Percentiles rank a stretch among this genome's conserved stretches.
Evolutionary conservation across 2,329 filamentous ascomycete genomes (phyloP).

Genomic region (Cadophora luteo-olivacea): DNA sequence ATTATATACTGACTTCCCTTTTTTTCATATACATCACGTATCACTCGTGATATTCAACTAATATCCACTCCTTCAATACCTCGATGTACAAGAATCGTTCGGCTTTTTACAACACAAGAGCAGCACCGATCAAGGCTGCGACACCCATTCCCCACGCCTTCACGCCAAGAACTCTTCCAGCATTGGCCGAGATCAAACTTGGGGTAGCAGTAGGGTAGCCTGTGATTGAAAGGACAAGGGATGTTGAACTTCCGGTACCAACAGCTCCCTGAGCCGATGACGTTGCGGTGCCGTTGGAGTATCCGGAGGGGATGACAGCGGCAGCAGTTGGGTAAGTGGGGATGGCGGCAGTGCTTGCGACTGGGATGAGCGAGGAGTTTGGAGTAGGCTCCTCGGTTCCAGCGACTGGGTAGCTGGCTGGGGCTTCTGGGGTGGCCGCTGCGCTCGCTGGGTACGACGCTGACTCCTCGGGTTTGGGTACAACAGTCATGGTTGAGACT

Average conservation of each 20-base stretch:
- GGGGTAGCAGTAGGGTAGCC: not conserved
- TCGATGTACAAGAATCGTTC: not conserved
- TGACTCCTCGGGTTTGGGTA: not conserved
- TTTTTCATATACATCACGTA: not conserved
- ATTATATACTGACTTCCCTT: not conserved
- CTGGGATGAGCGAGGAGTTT: constrained; percentile 11
- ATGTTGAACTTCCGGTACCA: not conserved
- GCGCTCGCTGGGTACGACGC: not conserved
- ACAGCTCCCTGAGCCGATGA: not conserved
- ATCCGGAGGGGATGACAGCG: not conserved
- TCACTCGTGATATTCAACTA: not conserved
- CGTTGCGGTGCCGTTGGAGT: constrained; percentile 6
- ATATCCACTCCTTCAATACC: too few species aligned
- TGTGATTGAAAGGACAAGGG: not conserved
- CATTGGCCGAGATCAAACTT: not conserved
- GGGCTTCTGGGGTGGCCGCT: not conserved
- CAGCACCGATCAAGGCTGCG: constrained; percentile 2
- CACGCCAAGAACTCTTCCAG: constrained; percentile 3
- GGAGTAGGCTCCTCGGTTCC: not conserved
- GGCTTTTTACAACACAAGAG: constrained; percentile 2
- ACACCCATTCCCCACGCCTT: constrained; percentile 11
- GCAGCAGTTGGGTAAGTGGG: constrained; percentile 16
- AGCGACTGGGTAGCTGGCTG: not conserved
- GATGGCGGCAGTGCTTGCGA: not conserved
- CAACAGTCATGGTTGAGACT: not conserved